Conservation (phyloP, 345 rosid species). For the Salix caprea region DNA sequence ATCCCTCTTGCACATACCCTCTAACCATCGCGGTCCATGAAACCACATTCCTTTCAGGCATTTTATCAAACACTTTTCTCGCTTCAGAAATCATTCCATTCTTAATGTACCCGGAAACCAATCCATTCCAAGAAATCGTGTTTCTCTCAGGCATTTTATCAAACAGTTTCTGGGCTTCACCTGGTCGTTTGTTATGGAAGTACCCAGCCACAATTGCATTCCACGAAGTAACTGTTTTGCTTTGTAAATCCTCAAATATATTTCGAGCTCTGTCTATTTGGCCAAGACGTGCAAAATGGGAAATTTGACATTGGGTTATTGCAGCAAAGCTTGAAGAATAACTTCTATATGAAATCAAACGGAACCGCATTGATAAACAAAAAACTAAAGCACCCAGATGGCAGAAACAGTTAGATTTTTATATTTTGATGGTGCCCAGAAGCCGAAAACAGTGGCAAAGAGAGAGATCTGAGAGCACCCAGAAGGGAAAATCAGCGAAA, state of each 20-base stretch:
- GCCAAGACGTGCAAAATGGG: constrained; percentile 44
- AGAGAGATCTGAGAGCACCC: too few relatives aligned
- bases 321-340: constrained; percentile 22
- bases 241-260: constrained; percentile 49
- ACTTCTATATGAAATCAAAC: constrained; percentile 22
- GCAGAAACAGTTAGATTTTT: background rate
- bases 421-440: background rate
- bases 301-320: constrained; percentile 35
- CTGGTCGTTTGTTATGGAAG: constrained; percentile 48
- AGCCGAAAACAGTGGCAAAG: background rate
- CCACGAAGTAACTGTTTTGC: constrained; percentile 51
- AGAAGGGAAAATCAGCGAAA: too few relatives aligned
- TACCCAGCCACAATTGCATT: constrained; percentile 57
- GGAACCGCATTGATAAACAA: constrained; percentile 35
- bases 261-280: constrained; percentile 52
- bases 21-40: constrained; percentile 76
- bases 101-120: constrained; percentile 59
- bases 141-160: constrained; percentile 67
- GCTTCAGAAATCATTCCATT: constrained; percentile 59
- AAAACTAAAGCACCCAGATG: background rate
- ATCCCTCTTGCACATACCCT: constrained; percentile 62
- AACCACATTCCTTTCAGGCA: constrained; percentile 65
- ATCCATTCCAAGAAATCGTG: constrained; percentile 64
- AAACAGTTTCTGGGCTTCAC: constrained; percentile 50
- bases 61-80: constrained; percentile 46